Conservation (phyloP, 1,139 yeast species). For the Scheffersomyces titani region DNA sequence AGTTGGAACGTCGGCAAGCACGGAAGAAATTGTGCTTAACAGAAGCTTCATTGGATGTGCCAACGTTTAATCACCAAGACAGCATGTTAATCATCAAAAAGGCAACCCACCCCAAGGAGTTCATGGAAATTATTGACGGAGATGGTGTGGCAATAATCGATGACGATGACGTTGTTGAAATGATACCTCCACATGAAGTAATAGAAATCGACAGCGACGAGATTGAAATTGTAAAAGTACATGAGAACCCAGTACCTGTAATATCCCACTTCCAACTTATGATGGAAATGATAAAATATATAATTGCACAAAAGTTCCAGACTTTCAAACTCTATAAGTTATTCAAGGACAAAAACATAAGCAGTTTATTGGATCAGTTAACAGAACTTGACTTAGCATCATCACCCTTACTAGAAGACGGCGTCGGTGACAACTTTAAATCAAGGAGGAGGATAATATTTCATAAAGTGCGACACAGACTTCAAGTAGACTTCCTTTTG, state of each 20-base stretch:
- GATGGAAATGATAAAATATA: conserved; percentile 31
- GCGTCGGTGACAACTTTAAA: background rate
- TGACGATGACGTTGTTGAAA: background rate
- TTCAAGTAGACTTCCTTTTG: conserved; percentile 14
- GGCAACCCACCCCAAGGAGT: background rate
- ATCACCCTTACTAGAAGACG: background rate
- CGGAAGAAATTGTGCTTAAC: conserved; percentile 1
- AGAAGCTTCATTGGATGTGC: background rate
- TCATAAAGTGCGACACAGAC: conserved; percentile 31
- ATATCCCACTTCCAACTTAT: conserved; percentile 27
- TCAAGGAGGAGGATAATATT: conserved; percentile 23
- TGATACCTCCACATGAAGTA: background rate
- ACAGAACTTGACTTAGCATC: conserved; percentile 17
- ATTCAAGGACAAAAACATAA: conserved; percentile 23
- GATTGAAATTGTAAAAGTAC: conserved; percentile 15
- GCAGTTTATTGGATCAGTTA: conserved; percentile 22
- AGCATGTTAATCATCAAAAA: conserved; percentile 3
- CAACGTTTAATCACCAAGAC: conserved; percentile 4
- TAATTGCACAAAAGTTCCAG: conserved; percentile 20
- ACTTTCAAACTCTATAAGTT: conserved; percentile 26
- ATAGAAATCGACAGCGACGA: background rate
- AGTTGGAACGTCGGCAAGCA: conserved; percentile 1
- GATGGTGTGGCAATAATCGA: background rate
- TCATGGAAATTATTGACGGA: background rate
- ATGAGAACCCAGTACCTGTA: conserved; percentile 14